These are phyloP conservation scores for Diaporthe caulivora DNA, from an alignment of 2,329 filamentous ascomycete species.

Conservation along the genomic window DNA sequence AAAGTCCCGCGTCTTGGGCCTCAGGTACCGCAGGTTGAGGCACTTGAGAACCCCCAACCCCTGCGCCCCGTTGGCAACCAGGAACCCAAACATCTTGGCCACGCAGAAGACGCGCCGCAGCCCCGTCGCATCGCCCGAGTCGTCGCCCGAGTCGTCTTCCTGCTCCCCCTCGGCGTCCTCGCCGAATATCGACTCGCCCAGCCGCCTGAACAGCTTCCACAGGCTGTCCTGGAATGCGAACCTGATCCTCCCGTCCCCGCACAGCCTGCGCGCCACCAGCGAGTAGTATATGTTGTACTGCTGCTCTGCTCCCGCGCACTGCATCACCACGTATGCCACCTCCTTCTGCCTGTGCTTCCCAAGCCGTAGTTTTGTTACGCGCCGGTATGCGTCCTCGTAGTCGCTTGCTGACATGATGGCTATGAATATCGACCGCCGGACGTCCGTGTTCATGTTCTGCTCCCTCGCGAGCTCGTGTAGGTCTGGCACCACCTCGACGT, in stretches of 20 bases:
- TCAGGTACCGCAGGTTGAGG: slow-evolving; percentile 83
- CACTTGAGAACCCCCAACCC: slow-evolving; percentile 69
- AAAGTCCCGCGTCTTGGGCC: slow-evolving; percentile 81
- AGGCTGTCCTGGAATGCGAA: slow-evolving; percentile 90
- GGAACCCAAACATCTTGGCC: slow-evolving; percentile 65
- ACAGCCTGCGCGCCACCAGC: slow-evolving; percentile 83
- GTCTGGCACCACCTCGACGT: slow-evolving; percentile 72
- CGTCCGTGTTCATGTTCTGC: slow-evolving; percentile 88
- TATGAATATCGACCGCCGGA: slow-evolving; percentile 92
- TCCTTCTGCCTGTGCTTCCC: slow-evolving; percentile 90
- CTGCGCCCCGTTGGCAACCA: slow-evolving; percentile 61
- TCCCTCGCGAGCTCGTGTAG: slow-evolving; percentile 80
- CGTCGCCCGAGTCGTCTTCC: slow-evolving; percentile 65
- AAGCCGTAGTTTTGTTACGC: slow-evolving; percentile 83
- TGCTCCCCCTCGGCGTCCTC: slow-evolving; percentile 70
- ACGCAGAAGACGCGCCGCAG: slow-evolving; percentile 64
- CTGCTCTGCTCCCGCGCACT: slow-evolving; percentile 86
- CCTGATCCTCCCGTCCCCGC: slow-evolving; percentile 78
- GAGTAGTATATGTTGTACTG: slow-evolving; percentile 95
- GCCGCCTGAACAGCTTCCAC: slow-evolving; percentile 85
- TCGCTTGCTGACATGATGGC: slow-evolving; percentile 89
- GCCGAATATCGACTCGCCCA: slow-evolving; percentile 84
- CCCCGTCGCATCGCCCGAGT: slow-evolving; percentile 64
- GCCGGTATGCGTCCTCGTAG: slow-evolving; percentile 84
- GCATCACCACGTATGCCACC: slow-evolving; percentile 87